Percentiles rank a stretch among this genome's conserved stretches.
These are phyloP conservation scores for Hortiboletus campestris DNA, from an alignment of 768 basidiomycete genomes.

Conservation along the genomic window DNA sequence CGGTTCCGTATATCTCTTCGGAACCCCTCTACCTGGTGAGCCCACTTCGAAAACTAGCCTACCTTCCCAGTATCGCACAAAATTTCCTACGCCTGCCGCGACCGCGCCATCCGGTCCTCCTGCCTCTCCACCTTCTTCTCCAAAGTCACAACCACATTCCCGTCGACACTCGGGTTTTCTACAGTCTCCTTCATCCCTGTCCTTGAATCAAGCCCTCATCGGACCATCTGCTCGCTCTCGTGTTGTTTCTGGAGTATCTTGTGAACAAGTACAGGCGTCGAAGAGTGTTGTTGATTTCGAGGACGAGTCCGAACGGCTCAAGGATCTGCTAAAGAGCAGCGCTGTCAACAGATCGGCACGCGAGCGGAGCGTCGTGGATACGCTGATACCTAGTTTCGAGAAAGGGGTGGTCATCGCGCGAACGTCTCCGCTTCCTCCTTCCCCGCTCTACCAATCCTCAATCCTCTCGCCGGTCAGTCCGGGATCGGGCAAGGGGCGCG, in stretches of 20 bases:
- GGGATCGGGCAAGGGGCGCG: slow-evolving; percentile 20
- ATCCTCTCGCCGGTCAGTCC: slow-evolving; percentile 11
- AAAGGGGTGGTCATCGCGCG: slow-evolving; percentile 27
- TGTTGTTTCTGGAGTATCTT: slow-evolving; percentile 69
- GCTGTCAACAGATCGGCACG: slow-evolving; percentile 35
- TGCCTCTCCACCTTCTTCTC: slow-evolving; percentile 20
- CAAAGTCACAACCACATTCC: slow-evolving; percentile 19
- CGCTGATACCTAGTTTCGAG: slow-evolving; percentile 31
- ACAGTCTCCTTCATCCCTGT: slow-evolving; percentile 38
- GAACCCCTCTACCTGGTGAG: slow-evolving; percentile 24
- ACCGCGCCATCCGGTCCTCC: slow-evolving; percentile 8
- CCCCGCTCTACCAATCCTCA: slow-evolving; percentile 10
- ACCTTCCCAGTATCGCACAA: slow-evolving; percentile 15
- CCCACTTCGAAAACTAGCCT: slow-evolving; percentile 3
- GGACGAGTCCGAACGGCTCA: slow-evolving; percentile 74
- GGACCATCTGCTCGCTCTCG: slow-evolving; percentile 54
- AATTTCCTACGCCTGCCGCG: background rate
- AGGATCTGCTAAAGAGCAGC: slow-evolving; percentile 64
- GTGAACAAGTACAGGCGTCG: slow-evolving; percentile 71
- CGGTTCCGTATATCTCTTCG: slow-evolving; percentile 30
- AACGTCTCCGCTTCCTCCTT: slow-evolving; percentile 8
- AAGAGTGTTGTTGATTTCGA: slow-evolving; percentile 81
- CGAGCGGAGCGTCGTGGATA: slow-evolving; percentile 32
- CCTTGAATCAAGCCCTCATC: slow-evolving; percentile 45
- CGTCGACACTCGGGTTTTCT: slow-evolving; percentile 28